Evolutionary conservation across 2,329 filamentous ascomycete genomes (phyloP).

Genomic region (Alternaria rosae): DNA sequence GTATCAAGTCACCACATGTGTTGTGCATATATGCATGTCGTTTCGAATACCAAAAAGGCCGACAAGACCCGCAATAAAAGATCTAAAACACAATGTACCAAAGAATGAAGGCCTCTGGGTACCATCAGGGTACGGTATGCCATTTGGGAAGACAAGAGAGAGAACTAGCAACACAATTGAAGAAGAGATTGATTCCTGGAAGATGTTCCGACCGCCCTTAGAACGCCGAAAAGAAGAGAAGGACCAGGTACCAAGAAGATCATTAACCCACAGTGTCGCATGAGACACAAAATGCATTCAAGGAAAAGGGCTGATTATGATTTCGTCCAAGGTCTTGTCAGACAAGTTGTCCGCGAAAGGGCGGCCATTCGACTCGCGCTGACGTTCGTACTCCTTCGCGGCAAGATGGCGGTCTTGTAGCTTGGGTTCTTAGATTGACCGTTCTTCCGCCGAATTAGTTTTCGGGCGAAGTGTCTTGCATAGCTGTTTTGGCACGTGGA

Average conservation of each 20-base stretch:
- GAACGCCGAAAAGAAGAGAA: slow-evolving; percentile 10
- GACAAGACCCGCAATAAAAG: slow-evolving; percentile 8
- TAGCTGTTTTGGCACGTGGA: neutral
- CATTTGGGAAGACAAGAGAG: neutral
- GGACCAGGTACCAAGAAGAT: neutral
- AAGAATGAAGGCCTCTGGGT: neutral
- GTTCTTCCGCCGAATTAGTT: neutral
- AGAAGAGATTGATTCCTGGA: slow-evolving; percentile 19
- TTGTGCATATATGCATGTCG: neutral
- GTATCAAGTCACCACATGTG: neutral
- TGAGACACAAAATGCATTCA: neutral
- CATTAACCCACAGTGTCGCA: neutral
- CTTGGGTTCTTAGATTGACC: neutral
- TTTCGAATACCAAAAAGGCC: neutral
- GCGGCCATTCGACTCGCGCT: neutral
- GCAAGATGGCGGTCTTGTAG: neutral
- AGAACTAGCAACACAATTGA: slow-evolving; percentile 16
- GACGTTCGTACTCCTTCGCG: neutral
- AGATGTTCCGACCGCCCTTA: neutral
- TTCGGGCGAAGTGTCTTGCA: neutral
- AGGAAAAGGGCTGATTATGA: neutral
- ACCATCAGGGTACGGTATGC: neutral
- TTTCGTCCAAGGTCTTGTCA: neutral
- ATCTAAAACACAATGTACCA: neutral
- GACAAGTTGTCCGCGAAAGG: neutral